Base-by-base conservation (phyloP, 805 yeast genomes). In the Candida qinlingensis region DNA sequence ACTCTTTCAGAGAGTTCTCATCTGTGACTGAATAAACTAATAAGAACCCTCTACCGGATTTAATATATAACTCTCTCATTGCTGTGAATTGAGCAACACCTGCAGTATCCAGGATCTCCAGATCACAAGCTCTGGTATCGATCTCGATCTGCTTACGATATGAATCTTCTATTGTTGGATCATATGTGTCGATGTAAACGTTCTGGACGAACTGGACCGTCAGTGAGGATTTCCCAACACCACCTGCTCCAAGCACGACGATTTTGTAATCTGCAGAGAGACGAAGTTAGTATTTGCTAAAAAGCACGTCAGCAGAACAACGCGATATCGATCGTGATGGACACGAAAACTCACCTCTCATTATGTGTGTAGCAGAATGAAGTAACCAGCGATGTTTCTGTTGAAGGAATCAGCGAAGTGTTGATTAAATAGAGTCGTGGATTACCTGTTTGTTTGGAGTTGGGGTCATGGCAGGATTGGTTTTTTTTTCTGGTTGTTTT, bases 131-230 rank as follows among this genome's bases (percentile, higher is more conserved):
- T 55, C 92, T 79, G 34, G 90, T 95, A 65, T 92, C 97, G 35
- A 92, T 83, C 59, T 85, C 90, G 49, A 89, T 81, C 56, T 87
- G 91, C 62, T 89, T 91, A 42, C 96, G 74, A 67, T 92, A 94
- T 1, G 97, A 88, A 62, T 92, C 98, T 64, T 92, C 99, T 55
- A 92, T 94, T 7, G 99, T 94, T 7, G 99, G 98, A 62, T 92
- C 98, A 68, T 92, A 92, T 36, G 89, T 78, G 60, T 92, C 97
- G 47, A 88, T 80, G 65, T 88, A 91, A 3, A 86, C 85, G 9
- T 94, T 94, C 64, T 88, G 96, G 4, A 89, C 96, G 62, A 86
- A 91, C 63, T 89, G 96, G 6, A 89, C 96, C 1, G 97, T 90
- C 38, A 92, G 72, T 37, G 96, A 90, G 27, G 97, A 88, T 61